A percentile compares a stretch with the other conserved stretches of the same genome.
Conservation (phyloP, 31 red algal genomes). For the Odonthalia washingtoniensis region DNA sequence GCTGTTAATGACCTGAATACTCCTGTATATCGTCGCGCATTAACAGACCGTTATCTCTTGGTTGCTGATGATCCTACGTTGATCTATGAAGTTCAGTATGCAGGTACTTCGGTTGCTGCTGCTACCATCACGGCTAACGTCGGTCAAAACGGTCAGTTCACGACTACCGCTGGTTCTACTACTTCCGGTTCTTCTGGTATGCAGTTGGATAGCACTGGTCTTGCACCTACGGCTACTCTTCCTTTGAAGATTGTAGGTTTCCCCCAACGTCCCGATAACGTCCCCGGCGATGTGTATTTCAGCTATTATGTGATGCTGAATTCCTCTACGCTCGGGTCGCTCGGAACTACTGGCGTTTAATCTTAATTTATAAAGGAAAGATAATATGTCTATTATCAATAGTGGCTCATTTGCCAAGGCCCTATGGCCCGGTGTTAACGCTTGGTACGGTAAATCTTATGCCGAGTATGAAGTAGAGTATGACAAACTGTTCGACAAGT, state of each 20-base stretch:
- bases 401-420: conserved; percentile 14
- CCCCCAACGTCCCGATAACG: not conserved
- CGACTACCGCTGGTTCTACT: not conserved
- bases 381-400: conserved; percentile 1
- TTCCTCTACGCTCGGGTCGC: not conserved
- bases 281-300: not conserved
- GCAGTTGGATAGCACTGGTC: conserved; percentile 1
- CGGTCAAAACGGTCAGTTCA: conserved; percentile 2
- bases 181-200: not conserved
- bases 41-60: conserved; percentile 3
- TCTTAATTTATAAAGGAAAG: not conserved
- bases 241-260: not conserved
- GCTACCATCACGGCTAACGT: not conserved
- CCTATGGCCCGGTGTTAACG: conserved; percentile 17
- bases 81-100: not conserved
- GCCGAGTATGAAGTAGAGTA: not conserved
- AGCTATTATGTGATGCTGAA: not conserved
- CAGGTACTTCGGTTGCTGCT: not conserved
- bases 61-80: conserved; percentile 15
- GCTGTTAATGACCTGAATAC: too few species aligned
- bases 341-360: conserved; percentile 6
- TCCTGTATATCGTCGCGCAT: not conserved
- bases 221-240: conserved; percentile 13
- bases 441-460: conserved; percentile 9
- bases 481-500: conserved; percentile 4